A percentile compares a stretch with the other conserved stretches of the same genome.
phyloP scores from a whole-genome alignment of 305 asterid genomes.

The Fraxinus greggii region DNA sequence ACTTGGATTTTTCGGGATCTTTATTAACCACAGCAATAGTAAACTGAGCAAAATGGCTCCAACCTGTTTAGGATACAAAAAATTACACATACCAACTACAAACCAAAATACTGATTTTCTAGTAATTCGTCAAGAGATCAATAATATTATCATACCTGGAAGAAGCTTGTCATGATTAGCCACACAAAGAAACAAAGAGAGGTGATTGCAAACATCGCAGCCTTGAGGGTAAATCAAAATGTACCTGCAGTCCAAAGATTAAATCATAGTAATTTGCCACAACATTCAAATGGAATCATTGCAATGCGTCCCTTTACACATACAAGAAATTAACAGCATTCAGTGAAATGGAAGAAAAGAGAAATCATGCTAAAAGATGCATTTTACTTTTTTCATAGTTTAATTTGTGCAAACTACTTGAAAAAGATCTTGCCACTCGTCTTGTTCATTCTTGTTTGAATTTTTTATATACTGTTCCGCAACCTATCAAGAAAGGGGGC shows the following conservation, averaged over 20 bases:
- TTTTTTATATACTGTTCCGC: background rate
- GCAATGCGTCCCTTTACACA: background rate
- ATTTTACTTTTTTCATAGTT: background rate
- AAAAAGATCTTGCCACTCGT: background rate
- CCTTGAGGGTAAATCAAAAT: conserved; percentile 63
- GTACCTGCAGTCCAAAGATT: conserved; percentile 60
- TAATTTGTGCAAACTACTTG: background rate
- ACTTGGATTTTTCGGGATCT: conserved; percentile 92
- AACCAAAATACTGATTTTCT: conserved; percentile 2
- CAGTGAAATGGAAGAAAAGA: background rate
- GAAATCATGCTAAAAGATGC: background rate
- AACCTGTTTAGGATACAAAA: conserved; percentile 46
- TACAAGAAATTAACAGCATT: background rate
- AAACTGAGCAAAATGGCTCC: conserved; percentile 98
- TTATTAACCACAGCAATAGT: conserved; percentile 94
- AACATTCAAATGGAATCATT: background rate
- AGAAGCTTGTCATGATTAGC: conserved; percentile 76
- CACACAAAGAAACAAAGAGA: conserved; percentile 92
- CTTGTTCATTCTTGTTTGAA: background rate
- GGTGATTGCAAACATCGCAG: conserved; percentile 56
- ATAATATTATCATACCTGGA: conserved; percentile 57
- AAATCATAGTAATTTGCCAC: background rate
- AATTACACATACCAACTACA: conserved; percentile 17
- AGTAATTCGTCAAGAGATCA: background rate
- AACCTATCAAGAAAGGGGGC: background rate